Conservation (phyloP, 1,139 yeast genomes). For the Yamadazyma songkhlaensis region DNA sequence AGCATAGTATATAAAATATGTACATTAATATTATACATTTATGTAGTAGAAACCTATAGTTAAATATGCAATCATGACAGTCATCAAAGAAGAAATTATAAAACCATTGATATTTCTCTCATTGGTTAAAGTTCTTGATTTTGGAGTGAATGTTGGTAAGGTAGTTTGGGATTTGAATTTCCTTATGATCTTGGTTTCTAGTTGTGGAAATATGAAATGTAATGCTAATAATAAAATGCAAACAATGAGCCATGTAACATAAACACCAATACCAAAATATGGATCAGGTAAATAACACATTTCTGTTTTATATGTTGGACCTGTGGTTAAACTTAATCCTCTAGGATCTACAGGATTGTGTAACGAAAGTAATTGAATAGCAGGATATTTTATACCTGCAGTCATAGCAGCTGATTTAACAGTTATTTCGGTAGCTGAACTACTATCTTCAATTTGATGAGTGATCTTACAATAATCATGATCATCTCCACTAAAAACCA, state of each 20-base stretch:
- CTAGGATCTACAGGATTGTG: slow-evolving; percentile 40
- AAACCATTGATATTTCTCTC: slow-evolving; percentile 4
- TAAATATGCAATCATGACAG: background rate
- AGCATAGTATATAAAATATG: no score
- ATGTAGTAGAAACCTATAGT: slow-evolving; percentile 10
- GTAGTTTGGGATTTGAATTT: background rate
- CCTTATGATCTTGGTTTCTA: slow-evolving; percentile 1
- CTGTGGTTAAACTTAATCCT: slow-evolving; percentile 3
- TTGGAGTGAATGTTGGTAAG: slow-evolving; percentile 4
- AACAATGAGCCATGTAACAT: slow-evolving; percentile 10
- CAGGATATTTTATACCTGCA: slow-evolving; percentile 82
- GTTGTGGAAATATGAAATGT: slow-evolving; percentile 9
- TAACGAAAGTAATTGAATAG: slow-evolving; percentile 76
- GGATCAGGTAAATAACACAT: slow-evolving; percentile 78
- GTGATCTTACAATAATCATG: slow-evolving; percentile 88
- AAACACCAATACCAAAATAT: slow-evolving; percentile 23
- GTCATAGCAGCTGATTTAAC: slow-evolving; percentile 92
- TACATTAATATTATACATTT: slow-evolving; percentile 6
- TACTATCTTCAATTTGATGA: slow-evolving; percentile 30
- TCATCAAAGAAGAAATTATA: background rate
- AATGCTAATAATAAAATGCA: slow-evolving; percentile 7
- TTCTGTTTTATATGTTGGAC: slow-evolving; percentile 37
- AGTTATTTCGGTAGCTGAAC: slow-evolving; percentile 68
- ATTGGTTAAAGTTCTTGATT: background rate
- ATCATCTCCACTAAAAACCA: slow-evolving; percentile 89